phyloP scores from a whole-genome alignment of 2,329 filamentous ascomycete genomes.

The Cladosporium sp. region DNA sequence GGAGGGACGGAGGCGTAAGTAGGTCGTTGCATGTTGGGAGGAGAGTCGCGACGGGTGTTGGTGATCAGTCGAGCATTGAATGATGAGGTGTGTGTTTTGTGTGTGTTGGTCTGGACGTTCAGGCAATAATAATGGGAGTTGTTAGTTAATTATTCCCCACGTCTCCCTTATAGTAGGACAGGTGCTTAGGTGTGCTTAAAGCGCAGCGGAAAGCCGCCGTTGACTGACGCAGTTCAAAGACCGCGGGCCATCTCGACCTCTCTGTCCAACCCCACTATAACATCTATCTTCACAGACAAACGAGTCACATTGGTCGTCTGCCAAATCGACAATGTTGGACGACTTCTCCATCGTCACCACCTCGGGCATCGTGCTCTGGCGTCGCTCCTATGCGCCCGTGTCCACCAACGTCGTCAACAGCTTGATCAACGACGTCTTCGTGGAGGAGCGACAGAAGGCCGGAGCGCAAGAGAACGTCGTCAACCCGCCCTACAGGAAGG shows the following conservation, averaged over 20 bases:
- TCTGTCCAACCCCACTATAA: no score
- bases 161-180: no score
- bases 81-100: background rate
- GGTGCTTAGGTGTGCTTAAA: no score
- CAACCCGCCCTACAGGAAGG: conserved; percentile 77
- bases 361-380: conserved; percentile 96
- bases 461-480: conserved; percentile 51
- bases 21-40: conserved; percentile 72
- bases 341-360: conserved; percentile 95
- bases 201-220: no score
- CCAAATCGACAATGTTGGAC: conserved; percentile 68
- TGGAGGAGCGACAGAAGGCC: conserved; percentile 77
- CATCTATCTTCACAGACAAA: no score
- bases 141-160: no score
- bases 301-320: no score
- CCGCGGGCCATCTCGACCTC: no score
- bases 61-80: background rate
- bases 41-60: background rate
- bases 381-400: conserved; percentile 75
- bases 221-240: no score
- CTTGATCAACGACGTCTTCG: conserved; percentile 95
- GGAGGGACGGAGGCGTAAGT: conserved; percentile 71
- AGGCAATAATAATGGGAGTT: conserved; percentile 5
- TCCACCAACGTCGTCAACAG: conserved; percentile 83
- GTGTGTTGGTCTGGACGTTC: background rate